Conservation (phyloP, 805 yeast genomes). For the Zygotorulaspora sp. region DNA sequence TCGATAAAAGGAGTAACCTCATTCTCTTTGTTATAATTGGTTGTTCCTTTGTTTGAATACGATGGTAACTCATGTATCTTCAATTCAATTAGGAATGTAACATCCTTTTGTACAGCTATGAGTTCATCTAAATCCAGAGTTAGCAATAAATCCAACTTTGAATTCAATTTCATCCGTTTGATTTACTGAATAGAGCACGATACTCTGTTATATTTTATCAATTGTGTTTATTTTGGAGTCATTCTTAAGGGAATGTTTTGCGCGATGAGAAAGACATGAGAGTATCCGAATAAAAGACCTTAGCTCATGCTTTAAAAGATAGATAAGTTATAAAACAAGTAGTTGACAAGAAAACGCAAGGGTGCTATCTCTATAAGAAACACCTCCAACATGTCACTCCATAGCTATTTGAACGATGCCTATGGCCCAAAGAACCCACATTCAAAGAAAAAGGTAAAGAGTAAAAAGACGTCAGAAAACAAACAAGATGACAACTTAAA, state of each 20-base stretch:
- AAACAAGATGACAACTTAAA: slow-evolving; percentile 8
- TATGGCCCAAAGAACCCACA: slow-evolving; percentile 36
- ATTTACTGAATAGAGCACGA: no score
- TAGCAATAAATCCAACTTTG: slow-evolving; percentile 10
- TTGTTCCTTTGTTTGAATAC: not conserved
- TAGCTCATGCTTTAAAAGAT: no score
- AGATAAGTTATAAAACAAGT: no score
- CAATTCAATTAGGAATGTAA: slow-evolving; percentile 16
- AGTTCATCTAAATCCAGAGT: slow-evolving; percentile 20
- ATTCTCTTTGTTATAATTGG: not conserved
- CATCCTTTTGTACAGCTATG: slow-evolving; percentile 24
- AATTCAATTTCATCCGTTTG: slow-evolving; percentile 9
- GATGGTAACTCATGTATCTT: slow-evolving; percentile 2
- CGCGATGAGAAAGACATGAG: not conserved
- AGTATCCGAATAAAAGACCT: no score
- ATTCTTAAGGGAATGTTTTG: not conserved
- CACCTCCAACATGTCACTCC: slow-evolving; percentile 47
- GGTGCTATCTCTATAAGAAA: no score
- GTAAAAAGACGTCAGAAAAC: slow-evolving; percentile 21
- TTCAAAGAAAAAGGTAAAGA: slow-evolving; percentile 25
- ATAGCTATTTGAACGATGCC: slow-evolving; percentile 44
- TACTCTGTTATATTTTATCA: no score
- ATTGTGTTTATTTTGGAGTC: not conserved
- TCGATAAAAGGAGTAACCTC: no score
- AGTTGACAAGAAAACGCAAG: no score